Evolutionary conservation across 2,329 filamentous ascomycete species (phyloP), one percentile per base, ranked within the genome.

Genomic region (Claviceps digitariae): DNA sequence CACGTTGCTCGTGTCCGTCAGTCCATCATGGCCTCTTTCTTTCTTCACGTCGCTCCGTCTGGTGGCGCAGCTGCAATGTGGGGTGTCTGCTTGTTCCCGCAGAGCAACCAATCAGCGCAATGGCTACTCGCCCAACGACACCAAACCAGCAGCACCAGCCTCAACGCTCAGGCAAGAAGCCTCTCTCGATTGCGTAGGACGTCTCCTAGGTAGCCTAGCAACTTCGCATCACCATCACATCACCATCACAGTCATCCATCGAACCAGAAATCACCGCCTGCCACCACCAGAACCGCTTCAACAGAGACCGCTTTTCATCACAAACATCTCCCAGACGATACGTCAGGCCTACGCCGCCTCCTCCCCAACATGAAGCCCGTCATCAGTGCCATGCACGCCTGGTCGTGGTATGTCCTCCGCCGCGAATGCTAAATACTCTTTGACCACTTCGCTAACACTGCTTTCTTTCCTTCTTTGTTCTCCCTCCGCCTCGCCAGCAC

Each of bases 351-450:
- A 15, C 20, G 45, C 36, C 45, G 29, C 47, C 41, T 10, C 13
- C 9, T n/a, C 54, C 69, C 15, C 74, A 81, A 64, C 66, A 96
- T 96, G 90, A 96, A 96, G 84, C 90, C 91, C 61, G 76, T 97
- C 67, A 87, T 97, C 62, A 86, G 88, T 66, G 84, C 89, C 60
- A 80, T 90, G 74, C 90, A 95, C 74, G 91, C 90, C 65, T 96
- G 90, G 90, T 88, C 84, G 75, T 95, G 90, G 90, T 96, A 76
- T 66, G 82, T 69, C 55, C 50, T 23, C 23, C 45, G 48, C 21
- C n/a, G 31, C n/a, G 29, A 20, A 34, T 48, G n/a, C n/a, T n/a
- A n/a, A 10, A n/a, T 34, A 17, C 48, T 23, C 4, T 13, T 21
- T 6, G 29, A 21, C 13, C 21, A 8, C 25, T 17, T 17, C 41